Conservation (phyloP, 352 stramenopile genomes). For the Pythium volutum region DNA sequence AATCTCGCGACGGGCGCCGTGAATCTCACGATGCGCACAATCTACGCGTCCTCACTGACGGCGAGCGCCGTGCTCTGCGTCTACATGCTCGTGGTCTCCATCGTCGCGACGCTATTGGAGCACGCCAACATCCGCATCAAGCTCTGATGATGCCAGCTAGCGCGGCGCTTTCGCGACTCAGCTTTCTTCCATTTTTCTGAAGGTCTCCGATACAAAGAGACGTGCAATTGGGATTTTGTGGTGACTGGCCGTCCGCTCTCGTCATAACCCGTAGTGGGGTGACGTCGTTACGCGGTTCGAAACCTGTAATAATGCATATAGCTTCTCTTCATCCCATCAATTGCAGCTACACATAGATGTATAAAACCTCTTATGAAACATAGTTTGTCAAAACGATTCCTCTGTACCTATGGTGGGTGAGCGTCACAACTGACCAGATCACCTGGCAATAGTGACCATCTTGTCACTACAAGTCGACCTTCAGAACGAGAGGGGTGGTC, state of each 20-base stretch:
- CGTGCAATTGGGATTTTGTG: slow-evolving; percentile 14
- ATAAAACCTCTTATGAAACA: background rate
- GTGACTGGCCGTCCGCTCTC: slow-evolving; percentile 14
- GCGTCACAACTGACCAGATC: slow-evolving; percentile 4
- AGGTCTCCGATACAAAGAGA: slow-evolving; percentile 19
- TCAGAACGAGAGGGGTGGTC: slow-evolving; percentile 10
- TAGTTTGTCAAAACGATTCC: slow-evolving; percentile 1
- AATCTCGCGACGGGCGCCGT: slow-evolving; percentile 75
- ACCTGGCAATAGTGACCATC: slow-evolving; percentile 10
- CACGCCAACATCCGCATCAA: slow-evolving; percentile 62
- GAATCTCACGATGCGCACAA: slow-evolving; percentile 82
- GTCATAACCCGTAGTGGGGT: slow-evolving; percentile 14
- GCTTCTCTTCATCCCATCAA: background rate
- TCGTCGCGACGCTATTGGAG: slow-evolving; percentile 56
- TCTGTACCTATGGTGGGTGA: slow-evolving; percentile 17
- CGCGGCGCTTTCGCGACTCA: no score
- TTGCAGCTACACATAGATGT: background rate
- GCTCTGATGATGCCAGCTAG: slow-evolving; percentile 27
- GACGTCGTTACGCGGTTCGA: slow-evolving; percentile 9
- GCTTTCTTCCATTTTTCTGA: slow-evolving; percentile 18
- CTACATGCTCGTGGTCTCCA: slow-evolving; percentile 68
- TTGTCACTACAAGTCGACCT: slow-evolving; percentile 21
- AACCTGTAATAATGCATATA: slow-evolving; percentile 8
- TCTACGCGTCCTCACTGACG: slow-evolving; percentile 43
- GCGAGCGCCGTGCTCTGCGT: slow-evolving; percentile 44